Evolutionary conservation across 2,329 filamentous ascomycete species (phyloP), one percentile per base, ranked within the genome.

Genomic region (Pleomassaria siparia): DNA sequence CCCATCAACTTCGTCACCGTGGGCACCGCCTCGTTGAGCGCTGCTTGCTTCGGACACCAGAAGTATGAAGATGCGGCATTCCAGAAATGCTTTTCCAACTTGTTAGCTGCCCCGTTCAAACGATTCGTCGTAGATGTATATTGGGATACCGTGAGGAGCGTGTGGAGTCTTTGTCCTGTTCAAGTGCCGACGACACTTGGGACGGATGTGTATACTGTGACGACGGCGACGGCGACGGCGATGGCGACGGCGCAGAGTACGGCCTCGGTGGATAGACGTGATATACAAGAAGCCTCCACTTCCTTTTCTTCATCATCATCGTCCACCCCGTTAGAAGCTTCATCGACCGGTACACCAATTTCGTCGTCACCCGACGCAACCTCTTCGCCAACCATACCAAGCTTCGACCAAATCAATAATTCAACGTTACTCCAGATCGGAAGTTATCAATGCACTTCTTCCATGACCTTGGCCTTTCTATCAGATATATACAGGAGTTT

Each of bases 151-250:
- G 73, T 69, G 24, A 74, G 76, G 22, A 67, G 67, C 25, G 61
- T 73, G 32, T 87, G 84, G 81, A 80, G 74, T 41, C 74, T 87
- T 15, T 87, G 84, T 61, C 84, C 84, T 0, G 80, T 80, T 2
- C 65, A 77, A 37, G 71, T 83, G 43, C 76, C 78, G 28, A 53
- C 58, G 22, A 53, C 56, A 6, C 51, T 50, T 5, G 39, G 49
- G 11, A 35, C 47, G 32, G 43, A 39, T 37, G 15, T 24, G 12
- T 20, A 12, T 5, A 21, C 42, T 4, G 33, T 26, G 33, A 60
- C 53, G 18, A 49, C 57, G 6, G 54, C 55, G 22, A 47, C 50
- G 13, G 5, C 24, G 13, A 49, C 57, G 6, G 54, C 55, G 22
- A 47, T 49, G 13, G 5, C 24, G 13, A 25, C 36, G 8, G 10